These are phyloP conservation scores for Santalum album DNA, from an alignment of 164 flowering plant genomes.

Conservation along the genomic window DNA sequence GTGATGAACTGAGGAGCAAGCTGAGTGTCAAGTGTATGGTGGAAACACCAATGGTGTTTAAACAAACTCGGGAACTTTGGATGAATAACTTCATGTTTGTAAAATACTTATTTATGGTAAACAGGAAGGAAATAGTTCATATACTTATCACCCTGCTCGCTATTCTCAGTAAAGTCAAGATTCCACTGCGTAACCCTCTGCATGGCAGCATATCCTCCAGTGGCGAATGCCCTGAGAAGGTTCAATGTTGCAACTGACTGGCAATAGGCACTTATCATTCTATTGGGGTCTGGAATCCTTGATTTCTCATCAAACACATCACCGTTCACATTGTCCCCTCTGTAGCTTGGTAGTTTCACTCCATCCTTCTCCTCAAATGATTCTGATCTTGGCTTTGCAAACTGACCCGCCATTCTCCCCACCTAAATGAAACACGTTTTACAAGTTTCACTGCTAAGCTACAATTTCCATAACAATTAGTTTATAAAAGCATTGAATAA, in stretches of 20 bases:
- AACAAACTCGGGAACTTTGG: too few species aligned
- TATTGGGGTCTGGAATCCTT: constrained; percentile 72
- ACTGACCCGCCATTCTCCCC: constrained; percentile 97
- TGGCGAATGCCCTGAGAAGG: constrained; percentile 82
- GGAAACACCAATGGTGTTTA: too few species aligned
- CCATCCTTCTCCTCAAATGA: constrained; percentile 72
- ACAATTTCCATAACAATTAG: too few species aligned
- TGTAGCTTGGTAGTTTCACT: constrained; percentile 86
- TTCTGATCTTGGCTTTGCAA: constrained; percentile 93
- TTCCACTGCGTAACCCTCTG: constrained; percentile 95
- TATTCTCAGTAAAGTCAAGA: constrained; percentile 76
- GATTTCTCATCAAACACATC: constrained; percentile 72
- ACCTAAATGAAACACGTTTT: too few species aligned
- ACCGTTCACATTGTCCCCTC: constrained; percentile 84
- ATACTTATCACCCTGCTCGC: constrained; percentile 91
- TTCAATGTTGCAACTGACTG: constrained; percentile 83
- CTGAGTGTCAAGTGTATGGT: too few species aligned
- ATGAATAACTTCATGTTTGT: too few species aligned
- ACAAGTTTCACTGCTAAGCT: too few species aligned
- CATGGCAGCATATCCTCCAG: constrained; percentile 98
- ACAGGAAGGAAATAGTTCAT: too few species aligned
- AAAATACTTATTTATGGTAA: too few species aligned
- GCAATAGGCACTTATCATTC: constrained; percentile 81
- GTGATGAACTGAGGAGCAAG: too few species aligned
- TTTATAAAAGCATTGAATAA: too few species aligned